Conservation (phyloP, 768 basidiomycete species). For the Lentinula sp. region DNA sequence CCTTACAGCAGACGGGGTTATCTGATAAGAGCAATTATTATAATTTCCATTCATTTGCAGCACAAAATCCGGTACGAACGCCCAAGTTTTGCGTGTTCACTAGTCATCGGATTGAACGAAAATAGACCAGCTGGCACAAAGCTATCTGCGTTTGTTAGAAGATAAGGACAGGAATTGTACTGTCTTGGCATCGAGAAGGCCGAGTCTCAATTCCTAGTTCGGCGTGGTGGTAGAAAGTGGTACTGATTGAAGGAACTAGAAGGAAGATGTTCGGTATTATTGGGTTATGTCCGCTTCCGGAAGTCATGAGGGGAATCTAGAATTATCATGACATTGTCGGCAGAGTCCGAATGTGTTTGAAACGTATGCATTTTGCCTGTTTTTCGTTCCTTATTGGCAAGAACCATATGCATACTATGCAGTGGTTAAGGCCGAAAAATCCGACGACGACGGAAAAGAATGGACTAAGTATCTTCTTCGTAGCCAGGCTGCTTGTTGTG, state of each 20-base stretch:
- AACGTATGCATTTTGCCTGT: neutral
- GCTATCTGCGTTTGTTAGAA: neutral
- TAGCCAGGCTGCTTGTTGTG: too few species aligned
- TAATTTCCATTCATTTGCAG: neutral
- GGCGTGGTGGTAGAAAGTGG: neutral
- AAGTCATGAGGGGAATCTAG: neutral
- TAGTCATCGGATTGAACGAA: neutral
- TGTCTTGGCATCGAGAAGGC: neutral
- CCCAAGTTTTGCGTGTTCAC: neutral
- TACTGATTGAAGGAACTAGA: neutral
- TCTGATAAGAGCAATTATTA: neutral
- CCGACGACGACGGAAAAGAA: neutral
- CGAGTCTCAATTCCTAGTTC: neutral
- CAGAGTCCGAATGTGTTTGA: too few species aligned
- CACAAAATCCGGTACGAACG: neutral
- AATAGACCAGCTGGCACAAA: neutral
- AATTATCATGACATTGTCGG: neutral
- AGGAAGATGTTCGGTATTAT: neutral
- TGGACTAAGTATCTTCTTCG: too few species aligned
- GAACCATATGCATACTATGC: neutral
- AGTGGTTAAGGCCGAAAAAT: neutral
- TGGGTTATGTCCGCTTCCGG: neutral
- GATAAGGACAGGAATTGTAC: neutral
- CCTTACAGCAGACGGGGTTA: neutral
- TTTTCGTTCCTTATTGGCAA: neutral